Conservation (phyloP, 2,329 filamentous ascomycete genomes). For the Penicillium sp. region DNA sequence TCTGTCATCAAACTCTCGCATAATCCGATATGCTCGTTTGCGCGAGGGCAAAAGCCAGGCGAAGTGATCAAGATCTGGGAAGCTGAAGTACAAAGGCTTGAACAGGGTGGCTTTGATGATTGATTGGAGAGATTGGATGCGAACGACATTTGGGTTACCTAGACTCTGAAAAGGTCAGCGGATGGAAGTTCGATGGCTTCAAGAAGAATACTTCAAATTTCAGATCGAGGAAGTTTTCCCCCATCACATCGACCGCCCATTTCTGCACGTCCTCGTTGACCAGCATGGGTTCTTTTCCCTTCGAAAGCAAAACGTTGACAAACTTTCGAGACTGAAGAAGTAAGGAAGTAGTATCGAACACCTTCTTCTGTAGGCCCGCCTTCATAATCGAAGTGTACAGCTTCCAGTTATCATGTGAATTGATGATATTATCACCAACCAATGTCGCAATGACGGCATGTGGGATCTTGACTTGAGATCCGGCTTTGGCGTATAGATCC, state of each 20-base stretch:
- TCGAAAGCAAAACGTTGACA: constrained; percentile 28
- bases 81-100: constrained; percentile 30
- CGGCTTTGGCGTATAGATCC: constrained; percentile 39
- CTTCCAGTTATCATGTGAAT: constrained; percentile 39
- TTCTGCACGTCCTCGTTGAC: constrained; percentile 27
- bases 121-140: constrained; percentile 26
- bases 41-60: constrained; percentile 22
- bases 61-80: constrained; percentile 28
- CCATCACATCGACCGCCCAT: constrained; percentile 31
- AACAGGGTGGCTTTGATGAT: constrained; percentile 30
- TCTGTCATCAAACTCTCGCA: constrained; percentile 28
- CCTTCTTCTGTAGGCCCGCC: constrained; percentile 36
- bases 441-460: constrained; percentile 41
- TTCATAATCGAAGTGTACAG: constrained; percentile 40
- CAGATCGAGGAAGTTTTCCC: constrained; percentile 27
- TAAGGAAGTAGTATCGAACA: constrained; percentile 25
- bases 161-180: constrained; percentile 16
- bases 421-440: constrained; percentile 47
- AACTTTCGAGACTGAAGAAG: constrained; percentile 26
- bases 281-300: constrained; percentile 17
- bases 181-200: background rate
- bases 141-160: constrained; percentile 21
- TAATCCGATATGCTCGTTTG: constrained; percentile 23
- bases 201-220: constrained; percentile 24
- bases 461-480: constrained; percentile 47